These are phyloP conservation scores for Ilex asprella DNA, from an alignment of 257 asterid species.

Conservation along the genomic window DNA sequence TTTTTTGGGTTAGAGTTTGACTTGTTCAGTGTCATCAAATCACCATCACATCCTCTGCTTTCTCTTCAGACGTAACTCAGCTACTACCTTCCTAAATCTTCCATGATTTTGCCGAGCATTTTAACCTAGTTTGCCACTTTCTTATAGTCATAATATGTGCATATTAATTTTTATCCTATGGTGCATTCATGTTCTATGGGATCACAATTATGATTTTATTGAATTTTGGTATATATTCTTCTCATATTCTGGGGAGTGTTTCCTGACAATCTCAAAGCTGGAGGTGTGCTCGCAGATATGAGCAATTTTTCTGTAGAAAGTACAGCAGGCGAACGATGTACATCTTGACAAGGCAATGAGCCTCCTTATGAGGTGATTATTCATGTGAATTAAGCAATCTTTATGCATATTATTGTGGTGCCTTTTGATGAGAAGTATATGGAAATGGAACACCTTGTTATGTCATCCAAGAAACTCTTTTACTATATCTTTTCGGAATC, in stretches of 20 bases:
- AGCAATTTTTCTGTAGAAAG: conserved; percentile 47
- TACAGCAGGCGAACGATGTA: conserved; percentile 49
- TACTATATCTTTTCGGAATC: background rate
- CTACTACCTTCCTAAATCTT: background rate
- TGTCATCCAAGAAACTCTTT: background rate
- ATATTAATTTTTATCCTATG: background rate
- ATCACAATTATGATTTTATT: background rate
- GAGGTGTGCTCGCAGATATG: conserved; percentile 57
- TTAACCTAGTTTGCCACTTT: background rate
- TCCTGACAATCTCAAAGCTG: conserved; percentile 51
- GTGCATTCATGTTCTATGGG: background rate
- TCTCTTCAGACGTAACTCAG: background rate
- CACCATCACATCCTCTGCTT: background rate
- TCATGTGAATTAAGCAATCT: no score
- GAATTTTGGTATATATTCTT: conserved; percentile 29
- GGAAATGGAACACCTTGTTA: background rate
- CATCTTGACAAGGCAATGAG: conserved; percentile 65
- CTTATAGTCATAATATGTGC: background rate
- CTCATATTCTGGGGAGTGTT: conserved; percentile 69
- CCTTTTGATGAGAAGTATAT: background rate
- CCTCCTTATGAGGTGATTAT: no score
- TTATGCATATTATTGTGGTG: background rate
- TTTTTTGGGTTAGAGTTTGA: no score
- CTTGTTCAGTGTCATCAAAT: background rate
- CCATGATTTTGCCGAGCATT: background rate